Conservation (phyloP, 2,329 filamentous ascomycete species). For the Cercospora citrullina region DNA sequence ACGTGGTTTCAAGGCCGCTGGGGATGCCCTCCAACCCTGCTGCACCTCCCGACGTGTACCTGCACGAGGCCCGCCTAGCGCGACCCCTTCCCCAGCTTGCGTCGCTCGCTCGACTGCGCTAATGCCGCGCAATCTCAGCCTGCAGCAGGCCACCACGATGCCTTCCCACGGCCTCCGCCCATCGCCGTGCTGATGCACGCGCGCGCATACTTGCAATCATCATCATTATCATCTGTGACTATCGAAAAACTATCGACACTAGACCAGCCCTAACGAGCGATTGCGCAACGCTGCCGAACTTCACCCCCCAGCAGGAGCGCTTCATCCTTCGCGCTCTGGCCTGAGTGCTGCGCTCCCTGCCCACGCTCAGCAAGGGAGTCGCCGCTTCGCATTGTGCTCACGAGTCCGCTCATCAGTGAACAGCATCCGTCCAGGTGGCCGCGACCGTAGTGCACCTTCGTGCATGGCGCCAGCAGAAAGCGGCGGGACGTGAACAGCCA, state of each 20-base stretch:
- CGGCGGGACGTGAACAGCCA: neutral
- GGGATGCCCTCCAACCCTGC: neutral
- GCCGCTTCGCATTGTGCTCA: neutral
- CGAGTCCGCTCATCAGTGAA: neutral
- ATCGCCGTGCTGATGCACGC: neutral
- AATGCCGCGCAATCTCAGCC: neutral
- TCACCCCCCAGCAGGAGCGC: neutral
- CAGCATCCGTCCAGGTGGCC: neutral
- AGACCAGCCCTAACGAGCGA: neutral
- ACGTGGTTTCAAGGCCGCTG: neutral
- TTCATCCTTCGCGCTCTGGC: neutral
- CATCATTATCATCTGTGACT: neutral
- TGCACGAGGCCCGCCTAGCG: neutral
- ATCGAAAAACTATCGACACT: neutral
- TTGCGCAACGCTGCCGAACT: conserved; percentile 2
- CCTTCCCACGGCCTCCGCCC: neutral
- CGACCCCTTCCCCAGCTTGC: neutral
- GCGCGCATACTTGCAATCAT: neutral
- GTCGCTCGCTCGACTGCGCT: neutral
- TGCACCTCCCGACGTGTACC: neutral
- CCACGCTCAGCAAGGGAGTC: neutral
- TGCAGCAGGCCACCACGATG: neutral
- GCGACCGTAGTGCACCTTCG: neutral
- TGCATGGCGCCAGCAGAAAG: neutral
- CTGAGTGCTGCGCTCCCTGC: neutral